Evolutionary conservation across 768 basidiomycete genomes (phyloP).

Genomic region (Lactarius trivialis): DNA sequence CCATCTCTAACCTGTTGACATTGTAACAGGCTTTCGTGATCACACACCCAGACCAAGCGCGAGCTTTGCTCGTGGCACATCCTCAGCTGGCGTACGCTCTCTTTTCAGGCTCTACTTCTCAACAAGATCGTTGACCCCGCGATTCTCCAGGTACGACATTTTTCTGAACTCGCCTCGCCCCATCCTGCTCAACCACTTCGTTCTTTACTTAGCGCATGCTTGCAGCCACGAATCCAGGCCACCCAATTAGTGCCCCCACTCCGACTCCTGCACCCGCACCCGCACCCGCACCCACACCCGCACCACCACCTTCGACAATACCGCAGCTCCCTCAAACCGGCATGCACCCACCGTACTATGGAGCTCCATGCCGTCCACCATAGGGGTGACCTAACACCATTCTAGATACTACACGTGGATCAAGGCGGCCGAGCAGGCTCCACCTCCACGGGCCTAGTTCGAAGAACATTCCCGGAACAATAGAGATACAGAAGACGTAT

Average conservation of each 20-base stretch:
- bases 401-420: slow-evolving; percentile 55
- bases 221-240: slow-evolving; percentile 31
- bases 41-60: slow-evolving; percentile 86
- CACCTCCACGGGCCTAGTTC: slow-evolving; percentile 28
- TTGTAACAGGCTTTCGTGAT: slow-evolving; percentile 76
- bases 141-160: slow-evolving; percentile 59
- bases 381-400: not conserved
- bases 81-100: slow-evolving; percentile 95
- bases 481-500: not conserved
- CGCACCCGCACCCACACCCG: slow-evolving; percentile 25
- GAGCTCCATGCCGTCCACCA: slow-evolving; percentile 2
- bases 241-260: slow-evolving; percentile 4
- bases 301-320: slow-evolving; percentile 25
- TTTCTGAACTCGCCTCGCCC: not conserved
- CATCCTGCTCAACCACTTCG: not conserved
- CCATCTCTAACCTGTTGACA: not conserved
- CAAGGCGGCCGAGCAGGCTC: slow-evolving; percentile 34
- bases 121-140: slow-evolving; percentile 90
- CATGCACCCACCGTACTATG: slow-evolving; percentile 21
- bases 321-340: slow-evolving; percentile 24
- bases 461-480: not conserved
- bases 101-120: slow-evolving; percentile 86
- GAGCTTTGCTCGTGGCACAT: slow-evolving; percentile 66
- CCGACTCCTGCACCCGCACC: slow-evolving; percentile 19
- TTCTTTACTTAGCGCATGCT: slow-evolving; percentile 45